A percentile compares a stretch with the other conserved stretches of the same genome.
Conservation (phyloP, 2,329 filamentous ascomycete genomes). For the Whalleya microplaca region DNA sequence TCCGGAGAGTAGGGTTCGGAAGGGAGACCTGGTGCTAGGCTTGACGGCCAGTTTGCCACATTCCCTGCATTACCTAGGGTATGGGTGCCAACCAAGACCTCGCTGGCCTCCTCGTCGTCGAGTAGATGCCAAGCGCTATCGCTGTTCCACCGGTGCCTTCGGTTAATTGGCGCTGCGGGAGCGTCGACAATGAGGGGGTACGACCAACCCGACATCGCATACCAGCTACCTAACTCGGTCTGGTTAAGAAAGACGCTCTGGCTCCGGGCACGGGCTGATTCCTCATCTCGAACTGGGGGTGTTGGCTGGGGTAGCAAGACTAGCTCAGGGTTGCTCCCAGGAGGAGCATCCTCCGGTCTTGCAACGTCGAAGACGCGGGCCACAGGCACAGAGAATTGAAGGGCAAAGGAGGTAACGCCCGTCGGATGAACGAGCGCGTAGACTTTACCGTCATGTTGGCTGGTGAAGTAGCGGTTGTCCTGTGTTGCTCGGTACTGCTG, state of each 20-base stretch:
- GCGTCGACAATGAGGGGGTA: conserved; percentile 85
- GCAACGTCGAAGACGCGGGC: conserved; percentile 89
- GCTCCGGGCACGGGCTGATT: conserved; percentile 55
- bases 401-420: conserved; percentile 63
- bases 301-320: conserved; percentile 85
- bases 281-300: conserved; percentile 59
- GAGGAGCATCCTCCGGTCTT: conserved; percentile 66
- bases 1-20: conserved; percentile 26
- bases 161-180: conserved; percentile 50
- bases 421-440: conserved; percentile 75
- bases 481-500: conserved; percentile 79
- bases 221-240: conserved; percentile 88
- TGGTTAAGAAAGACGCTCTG: conserved; percentile 83
- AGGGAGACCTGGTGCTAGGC: conserved; percentile 41
- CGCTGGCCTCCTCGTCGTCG: conserved; percentile 55
- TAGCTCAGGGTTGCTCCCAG: conserved; percentile 72
- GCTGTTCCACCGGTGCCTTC: conserved; percentile 52
- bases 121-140: conserved; percentile 40
- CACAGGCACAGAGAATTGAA: conserved; percentile 76
- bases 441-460: conserved; percentile 80
- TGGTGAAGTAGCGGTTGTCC: conserved; percentile 88
- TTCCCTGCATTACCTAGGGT: conserved; percentile 53
- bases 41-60: conserved; percentile 41
- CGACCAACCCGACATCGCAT: conserved; percentile 82
- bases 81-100: conserved; percentile 74